Percentiles rank a stretch among this genome's conserved stretches.
These are phyloP conservation scores for Arthrobotrys sphaeroides DNA, from an alignment of 2,329 filamentous ascomycete species.

Conservation along the genomic window DNA sequence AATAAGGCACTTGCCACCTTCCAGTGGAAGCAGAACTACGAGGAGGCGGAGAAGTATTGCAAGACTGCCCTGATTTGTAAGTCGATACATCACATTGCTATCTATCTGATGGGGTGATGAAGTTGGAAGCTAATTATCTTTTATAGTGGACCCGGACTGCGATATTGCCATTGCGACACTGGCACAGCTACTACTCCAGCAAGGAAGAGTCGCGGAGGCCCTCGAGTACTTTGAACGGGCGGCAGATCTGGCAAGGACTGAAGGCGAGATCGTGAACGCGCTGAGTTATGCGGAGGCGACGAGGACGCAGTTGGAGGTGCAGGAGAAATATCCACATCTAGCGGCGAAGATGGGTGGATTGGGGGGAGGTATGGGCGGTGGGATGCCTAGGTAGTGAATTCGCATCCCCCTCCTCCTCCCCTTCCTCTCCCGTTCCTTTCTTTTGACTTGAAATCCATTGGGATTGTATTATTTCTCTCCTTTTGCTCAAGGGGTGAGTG, in stretches of 20 bases:
- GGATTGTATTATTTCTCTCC: slow-evolving; percentile 5
- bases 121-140: slow-evolving; percentile 26
- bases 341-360: slow-evolving; percentile 75
- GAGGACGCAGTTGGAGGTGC: slow-evolving; percentile 88
- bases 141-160: slow-evolving; percentile 91
- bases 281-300: slow-evolving; percentile 97
- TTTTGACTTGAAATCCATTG: not conserved
- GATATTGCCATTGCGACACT: slow-evolving; percentile 99
- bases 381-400: slow-evolving; percentile 17
- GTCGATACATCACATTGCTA: slow-evolving; percentile 61
- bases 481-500: not conserved
- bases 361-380: slow-evolving; percentile 58
- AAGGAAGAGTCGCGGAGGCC: slow-evolving; percentile 94
- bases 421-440: not conserved
- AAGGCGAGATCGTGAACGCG: slow-evolving; percentile 94
- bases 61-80: slow-evolving; percentile 96
- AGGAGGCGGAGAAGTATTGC: slow-evolving; percentile 93
- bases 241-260: slow-evolving; percentile 90
- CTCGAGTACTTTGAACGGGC: slow-evolving; percentile 97
- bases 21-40: slow-evolving; percentile 98
- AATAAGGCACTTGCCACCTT: slow-evolving; percentile 98
- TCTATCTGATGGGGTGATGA: slow-evolving; percentile 24
- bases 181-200: slow-evolving; percentile 95
- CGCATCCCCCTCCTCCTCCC: not conserved
- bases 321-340: slow-evolving; percentile 84